Base-by-base conservation (phyloP, 148 eudicot genomes). In the Amaranthus cruentus region DNA sequence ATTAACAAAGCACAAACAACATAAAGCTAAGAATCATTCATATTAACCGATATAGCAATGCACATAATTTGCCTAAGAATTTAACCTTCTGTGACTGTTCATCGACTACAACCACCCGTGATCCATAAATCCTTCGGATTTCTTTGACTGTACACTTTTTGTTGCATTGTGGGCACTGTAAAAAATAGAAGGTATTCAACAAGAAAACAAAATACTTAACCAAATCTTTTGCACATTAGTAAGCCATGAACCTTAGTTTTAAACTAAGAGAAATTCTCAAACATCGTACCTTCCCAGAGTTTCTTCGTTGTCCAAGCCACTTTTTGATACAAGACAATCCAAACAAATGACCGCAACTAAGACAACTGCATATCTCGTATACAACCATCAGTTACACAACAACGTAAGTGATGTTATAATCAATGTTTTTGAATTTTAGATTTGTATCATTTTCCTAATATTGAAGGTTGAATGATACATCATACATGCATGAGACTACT, bases 101-200 rank as follows among this genome's bases (percentile, higher is more conserved):
- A 77, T 94, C 97, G 56, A 87, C 75, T 49, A 81, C 93, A 83
- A 86, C 84, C 56, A 94, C 77, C 54, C 85, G 88, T 74, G 90
- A 76, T 47, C 93, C 98, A 84, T 91, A 94, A 18, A 94, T 82
- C 80, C 86, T 83, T 81, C 98, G 84, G 57, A 94, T 73, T 83
- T 88, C 93, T 82, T 89, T 91, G 81, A 91, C 51, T 12, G 83
- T 49, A 73, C 93, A 87, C 69, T 79, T 90, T 81, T 75, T 83
- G 77, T 90, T 94, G 87, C 98, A 94, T 82, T 94, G 97, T 18
- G 98, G 98, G 76, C 98, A 94, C 97, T 94, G 62, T 5, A 77
- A 42, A 71, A 54, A 68, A 28, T 18, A 78, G 13, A 49, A 82
- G 15, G 42, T 38, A 14, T 70, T 7, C 51, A 47, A n/a, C 10